Conservation (phyloP, 176 grass and related monocot genomes). For the Avena insularis region DNA sequence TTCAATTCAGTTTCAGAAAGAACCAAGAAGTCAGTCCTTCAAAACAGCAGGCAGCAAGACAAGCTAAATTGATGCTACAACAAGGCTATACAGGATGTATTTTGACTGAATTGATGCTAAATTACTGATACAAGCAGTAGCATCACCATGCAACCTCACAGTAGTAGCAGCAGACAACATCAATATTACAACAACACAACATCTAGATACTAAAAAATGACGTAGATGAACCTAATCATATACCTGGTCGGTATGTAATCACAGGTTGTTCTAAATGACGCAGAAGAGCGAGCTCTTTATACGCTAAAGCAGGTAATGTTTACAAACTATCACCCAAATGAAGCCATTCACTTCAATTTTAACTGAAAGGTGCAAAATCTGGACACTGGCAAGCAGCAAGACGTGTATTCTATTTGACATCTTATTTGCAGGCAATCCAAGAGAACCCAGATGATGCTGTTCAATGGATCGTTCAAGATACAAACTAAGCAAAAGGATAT, state of each 20-base stretch:
- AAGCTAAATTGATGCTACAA: too few relatives aligned
- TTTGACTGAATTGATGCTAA: too few relatives aligned
- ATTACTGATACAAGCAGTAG: too few relatives aligned
- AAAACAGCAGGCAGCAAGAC: too few relatives aligned
- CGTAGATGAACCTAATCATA: slow-evolving; percentile 76
- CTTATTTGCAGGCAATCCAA: slow-evolving; percentile 76
- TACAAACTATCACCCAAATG: slow-evolving; percentile 17
- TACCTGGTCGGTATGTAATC: slow-evolving; percentile 89
- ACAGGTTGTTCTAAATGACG: slow-evolving; percentile 64
- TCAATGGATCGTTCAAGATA: slow-evolving; percentile 53
- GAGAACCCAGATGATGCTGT: slow-evolving; percentile 93
- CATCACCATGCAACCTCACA: too few relatives aligned
- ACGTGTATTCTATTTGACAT: slow-evolving; percentile 27
- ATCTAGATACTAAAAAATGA: too few relatives aligned
- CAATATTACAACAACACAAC: too few relatives aligned
- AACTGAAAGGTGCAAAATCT: slow-evolving; percentile 29
- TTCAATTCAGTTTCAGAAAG: too few relatives aligned
- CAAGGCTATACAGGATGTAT: too few relatives aligned
- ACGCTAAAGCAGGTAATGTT: slow-evolving; percentile 83
- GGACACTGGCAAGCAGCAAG: slow-evolving; percentile 5
- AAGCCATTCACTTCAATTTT: slow-evolving; percentile 21
- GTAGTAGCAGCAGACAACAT: too few relatives aligned
- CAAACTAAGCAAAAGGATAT: too few relatives aligned
- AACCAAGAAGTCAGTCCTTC: too few relatives aligned
- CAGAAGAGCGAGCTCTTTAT: slow-evolving; percentile 79